Evolutionary conservation across 2,329 filamentous ascomycete genomes (phyloP), one percentile per base, ranked within the genome.

Genomic region (Colletotrichum scovillei): DNA sequence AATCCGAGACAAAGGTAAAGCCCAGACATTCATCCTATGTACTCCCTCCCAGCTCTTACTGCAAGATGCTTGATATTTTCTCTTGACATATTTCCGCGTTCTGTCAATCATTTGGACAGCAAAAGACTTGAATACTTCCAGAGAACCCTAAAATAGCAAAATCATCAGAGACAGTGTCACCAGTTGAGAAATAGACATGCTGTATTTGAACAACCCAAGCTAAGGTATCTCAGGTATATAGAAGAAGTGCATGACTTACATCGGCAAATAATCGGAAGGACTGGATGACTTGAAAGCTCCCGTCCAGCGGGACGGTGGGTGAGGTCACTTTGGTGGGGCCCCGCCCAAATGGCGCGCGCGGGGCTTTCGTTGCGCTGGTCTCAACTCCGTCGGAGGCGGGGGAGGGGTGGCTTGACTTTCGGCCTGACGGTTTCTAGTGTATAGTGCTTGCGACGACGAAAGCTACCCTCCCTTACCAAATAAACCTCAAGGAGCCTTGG

Each of bases 311-410:
- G 28, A 22, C n/a, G 63, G 63, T 38, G 64, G 35, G 72, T 66
- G 72, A 74, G 72, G 72, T 74, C 72, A 74, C 69, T 42, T 49
- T 0, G 38, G 69, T 74, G 73, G 73, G 69, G 69, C 58, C 19
- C n/a, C 32, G 7, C 32, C 63, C 24, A 49, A 46, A 49, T 60
- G 63, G 69, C 64, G 32, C 64, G 32, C 32, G 42, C 42, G 63
- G 69, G 69, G 64, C 14, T 38, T 56, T 42, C 22, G 52, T 58
- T 58, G 53, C 32, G 63, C 46, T 62, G 63, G 63, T 67, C 63
- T 67, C 55, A 67, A 26, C 32, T 26, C 12, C 30, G 46, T 42
- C 42, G 22, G 53, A 58, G 67, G 67, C 38, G 59, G 53, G 70
- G 70, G 71, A 66, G 71, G 71, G 71, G 71, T 69, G n/a, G 69